Evolutionary conservation across 2,329 filamentous ascomycete species (phyloP), one percentile per base, ranked within the genome.

Genomic region (Keithomyces neogunnii): DNA sequence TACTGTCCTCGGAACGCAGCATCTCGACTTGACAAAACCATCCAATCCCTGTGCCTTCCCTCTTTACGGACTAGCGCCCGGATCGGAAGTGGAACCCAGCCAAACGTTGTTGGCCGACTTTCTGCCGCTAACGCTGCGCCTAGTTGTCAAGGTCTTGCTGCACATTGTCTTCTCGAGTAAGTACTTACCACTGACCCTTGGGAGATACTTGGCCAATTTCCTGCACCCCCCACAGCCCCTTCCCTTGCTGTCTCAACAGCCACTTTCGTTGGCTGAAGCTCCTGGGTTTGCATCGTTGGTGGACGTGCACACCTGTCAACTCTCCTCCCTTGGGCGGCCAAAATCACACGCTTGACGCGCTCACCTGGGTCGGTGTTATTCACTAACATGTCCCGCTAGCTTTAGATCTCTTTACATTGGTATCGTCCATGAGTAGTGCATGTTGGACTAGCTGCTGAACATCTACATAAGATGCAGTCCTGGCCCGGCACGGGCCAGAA

Each of bases 391-490:
- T 53, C 56, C 52, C 51, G 50, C 56, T 66, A 67, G 64, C 55
- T 57, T 59, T 59, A 63, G 57, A 60, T 40, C 46, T 30, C 38
- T 33, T 40, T 35, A 44, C 39, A 51, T 32, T 51, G 50, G n/a
- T 39, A 30, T 51, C 35, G 38, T 54, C 32, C 52, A 50, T 59
- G 38, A 55, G 54, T 52, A 54, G 53, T 54, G 56, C 57, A 54
- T 59, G 55, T 52, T 59, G 54, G 52, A 31, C 11, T 45, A 53
- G 48, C 51, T 53, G 53, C 59, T 55, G 51, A 58, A 56, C 19
- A 55, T 56, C 54, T 56, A 52, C 45, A 53, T 61, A 64, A 61
- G 55, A 72, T 72, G 69, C 69, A 72, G 65, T 68, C 69, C 53
- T 72, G 69, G 69, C 56, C 67, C 40, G 62, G 62, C 51, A 57